Evolutionary conservation across 2,329 filamentous ascomycete genomes (phyloP).

Genomic region (Penicillium thymicola): DNA sequence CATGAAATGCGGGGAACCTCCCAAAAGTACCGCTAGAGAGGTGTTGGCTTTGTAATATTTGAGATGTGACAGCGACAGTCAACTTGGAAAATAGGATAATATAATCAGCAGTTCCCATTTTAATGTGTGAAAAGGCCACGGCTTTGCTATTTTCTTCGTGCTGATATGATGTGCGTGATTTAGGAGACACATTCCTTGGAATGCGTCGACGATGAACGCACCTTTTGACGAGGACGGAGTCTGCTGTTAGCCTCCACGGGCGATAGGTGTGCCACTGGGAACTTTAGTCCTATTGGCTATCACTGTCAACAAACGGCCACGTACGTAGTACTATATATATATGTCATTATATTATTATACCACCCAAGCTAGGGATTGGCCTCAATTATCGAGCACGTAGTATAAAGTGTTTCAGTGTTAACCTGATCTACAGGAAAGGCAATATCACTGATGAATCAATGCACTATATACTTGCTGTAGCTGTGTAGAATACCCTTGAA

Average conservation of each 20-base stretch:
- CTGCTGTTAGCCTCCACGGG: neutral
- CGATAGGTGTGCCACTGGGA: neutral
- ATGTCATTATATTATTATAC: neutral
- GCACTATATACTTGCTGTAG: neutral
- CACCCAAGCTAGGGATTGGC: neutral
- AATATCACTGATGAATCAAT: neutral
- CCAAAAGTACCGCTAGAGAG: neutral
- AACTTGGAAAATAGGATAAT: neutral
- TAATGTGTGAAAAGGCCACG: neutral
- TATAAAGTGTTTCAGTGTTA: neutral
- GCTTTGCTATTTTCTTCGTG: neutral
- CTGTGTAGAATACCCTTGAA: neutral
- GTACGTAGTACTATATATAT: neutral
- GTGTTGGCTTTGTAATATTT: neutral
- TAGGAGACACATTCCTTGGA: neutral
- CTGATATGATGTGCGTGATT: neutral
- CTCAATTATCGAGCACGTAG: neutral
- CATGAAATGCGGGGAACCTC: constrained; percentile 2
- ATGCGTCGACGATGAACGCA: neutral
- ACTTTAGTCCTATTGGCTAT: neutral
- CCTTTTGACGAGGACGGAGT: neutral
- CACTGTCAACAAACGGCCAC: neutral
- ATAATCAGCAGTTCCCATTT: neutral
- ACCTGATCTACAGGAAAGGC: neutral
- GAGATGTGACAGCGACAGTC: neutral